Percentiles rank a stretch among this genome's conserved stretches.
Conservation (phyloP, 208 protist species). For the Trypanosoma platydactyli region DNA sequence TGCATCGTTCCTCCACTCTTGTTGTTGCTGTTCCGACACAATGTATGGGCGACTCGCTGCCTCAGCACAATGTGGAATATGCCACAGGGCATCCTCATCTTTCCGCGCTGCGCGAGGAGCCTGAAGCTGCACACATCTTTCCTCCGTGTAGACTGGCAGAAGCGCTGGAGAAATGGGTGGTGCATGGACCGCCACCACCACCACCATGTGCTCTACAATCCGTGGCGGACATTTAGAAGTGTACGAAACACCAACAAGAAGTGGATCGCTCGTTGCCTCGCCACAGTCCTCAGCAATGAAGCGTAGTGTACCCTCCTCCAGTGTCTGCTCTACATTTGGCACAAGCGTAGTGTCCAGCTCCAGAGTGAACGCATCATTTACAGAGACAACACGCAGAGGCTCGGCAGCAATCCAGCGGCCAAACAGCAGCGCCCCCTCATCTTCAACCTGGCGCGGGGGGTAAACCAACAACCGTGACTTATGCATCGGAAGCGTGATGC, state of each 20-base stretch:
- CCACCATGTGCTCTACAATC: conserved; percentile 50
- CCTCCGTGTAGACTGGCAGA: conserved; percentile 77
- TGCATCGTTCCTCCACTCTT: neutral
- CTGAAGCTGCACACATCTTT: conserved; percentile 57
- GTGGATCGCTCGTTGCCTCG: conserved; percentile 26
- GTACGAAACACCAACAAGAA: conserved; percentile 36
- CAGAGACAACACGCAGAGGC: conserved; percentile 54
- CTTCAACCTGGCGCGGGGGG: conserved; percentile 33
- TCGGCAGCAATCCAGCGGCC: conserved; percentile 48
- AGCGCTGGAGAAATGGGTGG: conserved; percentile 52
- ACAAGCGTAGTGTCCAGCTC: conserved; percentile 64
- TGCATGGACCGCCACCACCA: conserved; percentile 55
- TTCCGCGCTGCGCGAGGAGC: conserved; percentile 61
- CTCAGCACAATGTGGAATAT: conserved; percentile 40
- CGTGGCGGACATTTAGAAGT: conserved; percentile 66
- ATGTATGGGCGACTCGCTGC: conserved; percentile 36
- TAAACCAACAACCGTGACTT: conserved; percentile 40
- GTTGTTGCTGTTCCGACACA: conserved; percentile 11
- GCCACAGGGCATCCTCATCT: conserved; percentile 71
- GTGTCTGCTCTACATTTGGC: conserved; percentile 55
- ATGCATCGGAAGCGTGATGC: conserved; percentile 76
- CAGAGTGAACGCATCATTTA: conserved; percentile 47
- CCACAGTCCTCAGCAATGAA: conserved; percentile 74
- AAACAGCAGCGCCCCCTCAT: conserved; percentile 14
- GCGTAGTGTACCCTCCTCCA: conserved; percentile 65